Evolutionary conservation across 2,329 filamentous ascomycete genomes (phyloP).

Genomic region (Parascedosporium putredinis): DNA sequence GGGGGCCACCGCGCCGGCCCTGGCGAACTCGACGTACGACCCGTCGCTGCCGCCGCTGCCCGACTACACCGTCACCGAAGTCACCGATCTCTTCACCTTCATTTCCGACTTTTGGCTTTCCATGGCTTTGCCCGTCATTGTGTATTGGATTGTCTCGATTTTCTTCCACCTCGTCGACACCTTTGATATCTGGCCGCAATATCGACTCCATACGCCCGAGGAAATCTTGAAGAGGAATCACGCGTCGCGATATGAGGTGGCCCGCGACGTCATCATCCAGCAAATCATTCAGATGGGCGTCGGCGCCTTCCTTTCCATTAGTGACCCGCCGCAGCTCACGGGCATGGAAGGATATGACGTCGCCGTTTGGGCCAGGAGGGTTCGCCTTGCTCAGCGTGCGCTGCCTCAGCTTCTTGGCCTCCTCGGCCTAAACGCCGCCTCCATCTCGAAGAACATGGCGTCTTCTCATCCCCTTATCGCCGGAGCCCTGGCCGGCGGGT

Average conservation of each 20-base stretch:
- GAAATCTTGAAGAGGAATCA: constrained; percentile 83
- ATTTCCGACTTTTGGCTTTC: constrained; percentile 74
- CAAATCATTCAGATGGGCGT: constrained; percentile 78
- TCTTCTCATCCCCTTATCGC: constrained; percentile 63
- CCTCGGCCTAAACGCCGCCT: constrained; percentile 65
- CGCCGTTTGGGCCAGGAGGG: constrained; percentile 76
- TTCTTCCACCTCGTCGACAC: constrained; percentile 83
- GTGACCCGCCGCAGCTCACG: constrained; percentile 62
- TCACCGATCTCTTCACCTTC: constrained; percentile 62
- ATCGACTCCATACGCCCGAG: constrained; percentile 88
- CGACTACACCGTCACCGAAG: constrained; percentile 60
- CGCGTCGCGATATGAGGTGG: constrained; percentile 72
- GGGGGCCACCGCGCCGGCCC: constrained; percentile 19
- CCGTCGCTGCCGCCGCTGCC: constrained; percentile 68
- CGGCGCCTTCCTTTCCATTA: constrained; percentile 54
- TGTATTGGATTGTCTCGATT: constrained; percentile 81
- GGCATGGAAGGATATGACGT: constrained; percentile 81
- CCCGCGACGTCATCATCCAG: constrained; percentile 84
- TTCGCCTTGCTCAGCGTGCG: constrained; percentile 69
- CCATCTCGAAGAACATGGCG: constrained; percentile 66
- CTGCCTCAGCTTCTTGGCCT: constrained; percentile 61
- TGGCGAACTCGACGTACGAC: constrained; percentile 47
- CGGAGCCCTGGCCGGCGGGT: constrained; percentile 66
- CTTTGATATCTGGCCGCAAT: constrained; percentile 77
- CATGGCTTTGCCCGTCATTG: constrained; percentile 64